Percentiles rank a stretch among this genome's conserved stretches.
phyloP scores from a whole-genome alignment of 2,329 filamentous ascomycete species.

The Pseudopithomyces chartarum region DNA sequence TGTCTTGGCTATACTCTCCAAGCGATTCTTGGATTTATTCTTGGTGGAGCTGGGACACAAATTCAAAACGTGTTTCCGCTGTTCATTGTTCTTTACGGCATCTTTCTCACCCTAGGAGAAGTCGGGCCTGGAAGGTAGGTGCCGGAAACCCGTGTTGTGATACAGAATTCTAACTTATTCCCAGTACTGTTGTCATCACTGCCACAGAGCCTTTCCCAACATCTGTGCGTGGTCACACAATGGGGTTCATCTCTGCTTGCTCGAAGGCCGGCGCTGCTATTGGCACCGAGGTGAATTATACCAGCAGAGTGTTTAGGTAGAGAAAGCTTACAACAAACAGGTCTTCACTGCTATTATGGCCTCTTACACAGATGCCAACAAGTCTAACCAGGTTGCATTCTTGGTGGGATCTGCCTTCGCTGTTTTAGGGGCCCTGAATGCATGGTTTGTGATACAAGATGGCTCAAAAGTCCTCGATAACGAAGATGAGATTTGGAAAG shows the following conservation, averaged over 20 bases:
- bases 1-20: slow-evolving; percentile 29
- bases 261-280: slow-evolving; percentile 36
- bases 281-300: slow-evolving; percentile 16
- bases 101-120: slow-evolving; percentile 34
- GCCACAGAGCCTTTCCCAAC: slow-evolving; percentile 33
- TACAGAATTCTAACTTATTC: not conserved
- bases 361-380: slow-evolving; percentile 24
- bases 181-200: slow-evolving; percentile 23
- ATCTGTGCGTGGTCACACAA: slow-evolving; percentile 30
- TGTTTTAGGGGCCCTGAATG: slow-evolving; percentile 27
- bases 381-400: slow-evolving; percentile 32
- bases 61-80: slow-evolving; percentile 38
- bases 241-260: slow-evolving; percentile 28
- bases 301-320: too few relatives aligned
- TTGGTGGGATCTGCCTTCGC: slow-evolving; percentile 31
- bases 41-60: slow-evolving; percentile 27
- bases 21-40: slow-evolving; percentile 30
- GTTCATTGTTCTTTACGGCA: slow-evolving; percentile 33
- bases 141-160: not conserved
- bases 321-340: not conserved
- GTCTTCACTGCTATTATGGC: slow-evolving; percentile 34
- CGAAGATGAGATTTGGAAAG: slow-evolving; percentile 36
- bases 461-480: slow-evolving; percentile 27
- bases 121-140: slow-evolving; percentile 28
- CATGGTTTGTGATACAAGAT: slow-evolving; percentile 38